Evolutionary conservation across 805 yeast species (phyloP).

Genomic region (Blastobotrys robertii): DNA sequence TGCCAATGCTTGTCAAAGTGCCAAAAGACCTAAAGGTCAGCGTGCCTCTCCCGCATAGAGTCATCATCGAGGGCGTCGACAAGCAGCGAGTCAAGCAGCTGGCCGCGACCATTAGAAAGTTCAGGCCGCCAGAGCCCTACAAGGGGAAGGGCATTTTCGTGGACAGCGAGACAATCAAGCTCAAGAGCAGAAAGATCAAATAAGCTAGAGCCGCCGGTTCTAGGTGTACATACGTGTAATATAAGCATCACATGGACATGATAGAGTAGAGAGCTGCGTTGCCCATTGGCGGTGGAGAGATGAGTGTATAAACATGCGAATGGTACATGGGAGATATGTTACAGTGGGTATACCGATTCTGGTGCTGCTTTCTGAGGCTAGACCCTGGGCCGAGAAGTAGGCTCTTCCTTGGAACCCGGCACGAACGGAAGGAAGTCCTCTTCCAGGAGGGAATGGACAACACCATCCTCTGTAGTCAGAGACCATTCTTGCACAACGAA

Average conservation of each 20-base stretch:
- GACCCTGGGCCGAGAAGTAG: constrained; percentile 15
- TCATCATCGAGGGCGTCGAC: constrained; percentile 78
- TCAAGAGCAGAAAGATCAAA: constrained; percentile 91
- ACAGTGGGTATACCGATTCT: background rate
- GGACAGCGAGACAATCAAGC: constrained; percentile 79
- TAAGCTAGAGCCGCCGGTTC: constrained; percentile 31
- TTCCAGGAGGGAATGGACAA: constrained; percentile 36
- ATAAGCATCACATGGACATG: too few species aligned
- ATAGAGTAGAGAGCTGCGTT: too few species aligned
- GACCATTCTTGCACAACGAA: constrained; percentile 59
- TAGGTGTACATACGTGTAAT: background rate
- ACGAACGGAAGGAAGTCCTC: constrained; percentile 35
- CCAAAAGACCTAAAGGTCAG: constrained; percentile 69
- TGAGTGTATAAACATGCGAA: too few species aligned
- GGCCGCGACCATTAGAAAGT: constrained; percentile 79
- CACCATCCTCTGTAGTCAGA: constrained; percentile 38
- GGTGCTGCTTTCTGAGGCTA: too few species aligned
- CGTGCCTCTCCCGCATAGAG: constrained; percentile 77
- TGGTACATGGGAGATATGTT: background rate
- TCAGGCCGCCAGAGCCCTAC: constrained; percentile 96
- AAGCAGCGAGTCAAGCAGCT: constrained; percentile 79
- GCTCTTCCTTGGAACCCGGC: constrained; percentile 24
- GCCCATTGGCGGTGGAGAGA: too few species aligned
- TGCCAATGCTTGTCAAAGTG: constrained; percentile 61
- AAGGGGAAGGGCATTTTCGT: constrained; percentile 97